Evolutionary conservation across 352 stramenopile genomes (phyloP).

Genomic region (Phytopythium aichiense): DNA sequence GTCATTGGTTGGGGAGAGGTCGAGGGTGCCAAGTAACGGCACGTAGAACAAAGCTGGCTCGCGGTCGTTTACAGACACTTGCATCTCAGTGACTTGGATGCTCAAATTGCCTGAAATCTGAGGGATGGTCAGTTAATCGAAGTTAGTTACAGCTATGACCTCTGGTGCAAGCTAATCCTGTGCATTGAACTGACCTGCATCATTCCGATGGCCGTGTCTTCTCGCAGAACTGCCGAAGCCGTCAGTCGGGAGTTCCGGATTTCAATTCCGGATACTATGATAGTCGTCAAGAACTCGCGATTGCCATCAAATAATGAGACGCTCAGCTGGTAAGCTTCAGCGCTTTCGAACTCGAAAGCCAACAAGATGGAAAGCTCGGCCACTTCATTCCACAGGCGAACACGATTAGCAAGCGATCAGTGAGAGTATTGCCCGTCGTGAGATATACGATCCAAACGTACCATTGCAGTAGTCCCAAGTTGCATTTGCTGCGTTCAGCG

Average conservation of each 20-base stretch:
- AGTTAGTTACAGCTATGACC: neutral
- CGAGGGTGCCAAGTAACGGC: neutral
- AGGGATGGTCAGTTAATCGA: neutral
- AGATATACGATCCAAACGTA: neutral
- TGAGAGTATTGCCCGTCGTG: neutral
- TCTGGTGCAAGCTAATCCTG: neutral
- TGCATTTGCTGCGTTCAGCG: constrained; percentile 3
- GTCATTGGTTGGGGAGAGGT: neutral
- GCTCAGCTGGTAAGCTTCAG: constrained; percentile 6
- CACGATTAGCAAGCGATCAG: neutral
- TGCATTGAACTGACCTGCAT: neutral
- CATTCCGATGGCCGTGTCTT: neutral
- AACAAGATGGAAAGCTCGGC: constrained; percentile 26
- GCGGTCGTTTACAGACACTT: neutral
- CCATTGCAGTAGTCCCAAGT: constrained; percentile 38
- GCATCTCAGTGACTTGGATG: neutral
- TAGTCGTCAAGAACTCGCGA: constrained; percentile 12
- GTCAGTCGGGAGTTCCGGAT: neutral
- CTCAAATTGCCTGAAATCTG: neutral
- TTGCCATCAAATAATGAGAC: constrained; percentile 19
- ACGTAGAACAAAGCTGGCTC: neutral
- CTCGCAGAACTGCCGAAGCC: neutral
- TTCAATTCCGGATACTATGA: neutral
- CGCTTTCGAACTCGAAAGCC: constrained; percentile 5
- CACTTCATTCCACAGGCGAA: constrained; percentile 22